A percentile compares a stretch with the other conserved stretches of the same genome.
These are phyloP conservation scores for Cyclanthera cordifolia DNA, from an alignment of 306 rosid species.

Conservation along the genomic window DNA sequence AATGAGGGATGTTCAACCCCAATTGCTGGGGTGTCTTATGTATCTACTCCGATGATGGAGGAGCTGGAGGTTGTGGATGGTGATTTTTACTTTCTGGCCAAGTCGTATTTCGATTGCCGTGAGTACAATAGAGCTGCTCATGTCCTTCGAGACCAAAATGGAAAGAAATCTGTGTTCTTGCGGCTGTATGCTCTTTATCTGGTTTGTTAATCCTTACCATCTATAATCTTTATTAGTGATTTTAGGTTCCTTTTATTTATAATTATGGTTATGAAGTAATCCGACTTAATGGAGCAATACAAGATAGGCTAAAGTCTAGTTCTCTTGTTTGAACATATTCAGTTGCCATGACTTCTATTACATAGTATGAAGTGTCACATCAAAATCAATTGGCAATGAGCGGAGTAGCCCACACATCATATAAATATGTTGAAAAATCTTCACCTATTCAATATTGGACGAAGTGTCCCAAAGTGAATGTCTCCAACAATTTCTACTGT, in stretches of 20 bases:
- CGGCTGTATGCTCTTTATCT: slow-evolving; percentile 72
- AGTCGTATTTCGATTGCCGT: slow-evolving; percentile 75
- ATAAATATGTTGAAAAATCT: too few relatives aligned
- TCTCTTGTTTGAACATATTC: background rate
- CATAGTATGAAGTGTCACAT: too few relatives aligned
- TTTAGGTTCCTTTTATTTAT: background rate
- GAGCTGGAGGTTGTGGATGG: slow-evolving; percentile 68
- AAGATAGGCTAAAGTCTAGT: background rate
- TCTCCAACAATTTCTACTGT: too few relatives aligned
- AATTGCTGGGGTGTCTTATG: slow-evolving; percentile 57
- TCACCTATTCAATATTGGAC: too few relatives aligned
- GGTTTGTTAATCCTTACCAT: slow-evolving; percentile 32
- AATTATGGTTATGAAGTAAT: background rate
- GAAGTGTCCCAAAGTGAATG: too few relatives aligned
- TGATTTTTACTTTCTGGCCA: slow-evolving; percentile 74
- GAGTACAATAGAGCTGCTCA: slow-evolving; percentile 86
- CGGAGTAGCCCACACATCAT: too few relatives aligned
- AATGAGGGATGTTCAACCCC: slow-evolving; percentile 52
- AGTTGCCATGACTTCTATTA: background rate
- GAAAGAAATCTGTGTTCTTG: slow-evolving; percentile 63
- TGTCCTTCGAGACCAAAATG: slow-evolving; percentile 65
- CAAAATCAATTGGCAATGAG: too few relatives aligned
- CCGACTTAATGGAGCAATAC: background rate
- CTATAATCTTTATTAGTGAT: background rate
- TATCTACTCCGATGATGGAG: slow-evolving; percentile 84